Conservation (phyloP, 2,329 filamentous ascomycete genomes). For the Metarhizium rileyi region DNA sequence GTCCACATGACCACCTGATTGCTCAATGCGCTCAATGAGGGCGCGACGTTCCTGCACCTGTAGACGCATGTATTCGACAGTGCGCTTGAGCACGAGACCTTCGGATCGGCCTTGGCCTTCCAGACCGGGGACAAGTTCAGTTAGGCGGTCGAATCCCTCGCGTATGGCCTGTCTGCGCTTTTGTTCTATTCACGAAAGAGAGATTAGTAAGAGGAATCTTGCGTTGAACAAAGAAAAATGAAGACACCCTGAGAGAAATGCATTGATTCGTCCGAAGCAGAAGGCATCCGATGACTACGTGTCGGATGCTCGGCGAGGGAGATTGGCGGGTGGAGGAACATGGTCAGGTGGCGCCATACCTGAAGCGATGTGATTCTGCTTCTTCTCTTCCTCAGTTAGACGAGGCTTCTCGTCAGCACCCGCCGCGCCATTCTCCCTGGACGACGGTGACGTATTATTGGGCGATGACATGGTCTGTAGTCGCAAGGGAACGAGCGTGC, state of each 20-base stretch:
- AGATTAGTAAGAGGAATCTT: background rate
- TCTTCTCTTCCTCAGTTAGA: constrained; percentile 44
- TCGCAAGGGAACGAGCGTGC: background rate
- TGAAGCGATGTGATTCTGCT: constrained; percentile 45
- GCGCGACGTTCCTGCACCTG: constrained; percentile 48
- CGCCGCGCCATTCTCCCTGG: constrained; percentile 10
- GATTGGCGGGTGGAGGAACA: background rate
- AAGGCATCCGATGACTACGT: too few species aligned
- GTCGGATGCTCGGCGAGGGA: background rate
- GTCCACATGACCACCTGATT: constrained; percentile 45
- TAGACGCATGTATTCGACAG: constrained; percentile 54
- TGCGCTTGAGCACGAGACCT: constrained; percentile 67
- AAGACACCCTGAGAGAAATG: background rate
- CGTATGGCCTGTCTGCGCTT: constrained; percentile 56
- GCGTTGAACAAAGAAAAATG: background rate
- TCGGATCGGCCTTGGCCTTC: constrained; percentile 79
- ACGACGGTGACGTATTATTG: constrained; percentile 9
- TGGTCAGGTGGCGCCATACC: constrained; percentile 23
- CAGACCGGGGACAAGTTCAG: constrained; percentile 69
- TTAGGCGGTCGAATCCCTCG: constrained; percentile 73
- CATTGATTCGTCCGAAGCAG: background rate
- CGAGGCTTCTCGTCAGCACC: constrained; percentile 37
- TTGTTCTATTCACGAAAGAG: constrained; percentile 23
- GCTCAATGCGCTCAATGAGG: constrained; percentile 49
- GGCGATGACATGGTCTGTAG: constrained; percentile 10